Conservation (phyloP, 2,329 filamentous ascomycete species). For the Pseudogymnoascus verrucosus region DNA sequence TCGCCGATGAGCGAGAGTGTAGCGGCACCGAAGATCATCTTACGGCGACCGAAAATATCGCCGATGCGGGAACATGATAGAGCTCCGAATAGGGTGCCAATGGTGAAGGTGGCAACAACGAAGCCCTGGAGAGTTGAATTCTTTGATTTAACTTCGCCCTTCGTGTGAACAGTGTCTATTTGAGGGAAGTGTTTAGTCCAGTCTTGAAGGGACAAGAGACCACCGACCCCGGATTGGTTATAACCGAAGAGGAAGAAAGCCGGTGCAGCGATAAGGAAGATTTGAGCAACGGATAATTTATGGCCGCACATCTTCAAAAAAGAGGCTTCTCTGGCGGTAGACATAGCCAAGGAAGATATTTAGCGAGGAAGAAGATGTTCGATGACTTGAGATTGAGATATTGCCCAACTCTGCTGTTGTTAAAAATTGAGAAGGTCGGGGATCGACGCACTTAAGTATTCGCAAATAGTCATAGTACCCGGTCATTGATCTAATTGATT, state of each 20-base stretch:
- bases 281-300: conserved; percentile 25
- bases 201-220: conserved; percentile 25
- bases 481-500: background rate
- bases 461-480: background rate
- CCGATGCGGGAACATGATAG: conserved; percentile 16
- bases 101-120: conserved; percentile 31
- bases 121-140: conserved; percentile 33
- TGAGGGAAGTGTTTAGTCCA: conserved; percentile 31
- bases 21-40: conserved; percentile 15
- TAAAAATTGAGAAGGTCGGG: background rate
- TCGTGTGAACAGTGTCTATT: conserved; percentile 32
- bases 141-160: conserved; percentile 23
- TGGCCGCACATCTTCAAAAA: conserved; percentile 12
- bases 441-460: background rate
- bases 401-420: background rate
- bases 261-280: conserved; percentile 36
- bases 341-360: background rate
- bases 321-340: background rate
- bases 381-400: background rate
- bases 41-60: conserved; percentile 17
- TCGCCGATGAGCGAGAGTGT: conserved; percentile 13
- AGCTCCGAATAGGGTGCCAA: conserved; percentile 33
- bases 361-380: background rate
- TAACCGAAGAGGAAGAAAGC: conserved; percentile 37
- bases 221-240: conserved; percentile 34